Conservation (phyloP, 2,329 filamentous ascomycete genomes). For the Coniella lustricola region DNA sequence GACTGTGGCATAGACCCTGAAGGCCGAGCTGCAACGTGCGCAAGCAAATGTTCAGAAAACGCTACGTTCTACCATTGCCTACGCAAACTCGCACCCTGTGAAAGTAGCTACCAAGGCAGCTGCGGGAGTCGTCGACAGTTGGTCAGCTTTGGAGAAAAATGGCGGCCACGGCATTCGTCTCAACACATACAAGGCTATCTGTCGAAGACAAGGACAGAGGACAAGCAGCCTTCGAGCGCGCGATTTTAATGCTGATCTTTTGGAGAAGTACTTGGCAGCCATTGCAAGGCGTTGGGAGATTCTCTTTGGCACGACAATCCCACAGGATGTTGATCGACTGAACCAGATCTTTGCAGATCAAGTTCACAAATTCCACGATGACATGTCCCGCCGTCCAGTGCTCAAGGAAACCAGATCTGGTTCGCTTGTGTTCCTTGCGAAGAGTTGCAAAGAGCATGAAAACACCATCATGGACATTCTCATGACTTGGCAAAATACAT, state of each 20-base stretch:
- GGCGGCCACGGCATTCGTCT: not conserved
- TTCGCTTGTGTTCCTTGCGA: not conserved
- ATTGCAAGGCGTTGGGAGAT: conserved; percentile 3
- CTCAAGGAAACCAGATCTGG: not conserved
- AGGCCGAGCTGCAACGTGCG: not conserved
- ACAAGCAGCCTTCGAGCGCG: not conserved
- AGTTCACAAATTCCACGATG: not conserved
- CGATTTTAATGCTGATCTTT: conserved; percentile 11
- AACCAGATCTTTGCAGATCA: not conserved
- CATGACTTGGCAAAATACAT: not conserved
- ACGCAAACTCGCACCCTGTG: not conserved
- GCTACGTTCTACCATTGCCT: not conserved
- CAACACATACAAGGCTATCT: not conserved
- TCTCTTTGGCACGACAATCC: not conserved
- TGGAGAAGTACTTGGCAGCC: conserved; percentile 6
- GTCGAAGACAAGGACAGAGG: not conserved
- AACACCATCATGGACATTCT: not conserved
- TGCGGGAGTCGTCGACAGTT: not conserved
- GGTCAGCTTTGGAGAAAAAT: not conserved
- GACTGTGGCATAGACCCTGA: not conserved
- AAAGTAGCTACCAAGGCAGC: not conserved
- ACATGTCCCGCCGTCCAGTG: conserved; percentile 1
- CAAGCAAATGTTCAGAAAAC: not conserved
- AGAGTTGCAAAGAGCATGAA: not conserved
- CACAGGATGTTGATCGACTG: not conserved